Conservation (phyloP, 1,284 basidiomycete genomes). For the Ganoderma lucidum region DNA sequence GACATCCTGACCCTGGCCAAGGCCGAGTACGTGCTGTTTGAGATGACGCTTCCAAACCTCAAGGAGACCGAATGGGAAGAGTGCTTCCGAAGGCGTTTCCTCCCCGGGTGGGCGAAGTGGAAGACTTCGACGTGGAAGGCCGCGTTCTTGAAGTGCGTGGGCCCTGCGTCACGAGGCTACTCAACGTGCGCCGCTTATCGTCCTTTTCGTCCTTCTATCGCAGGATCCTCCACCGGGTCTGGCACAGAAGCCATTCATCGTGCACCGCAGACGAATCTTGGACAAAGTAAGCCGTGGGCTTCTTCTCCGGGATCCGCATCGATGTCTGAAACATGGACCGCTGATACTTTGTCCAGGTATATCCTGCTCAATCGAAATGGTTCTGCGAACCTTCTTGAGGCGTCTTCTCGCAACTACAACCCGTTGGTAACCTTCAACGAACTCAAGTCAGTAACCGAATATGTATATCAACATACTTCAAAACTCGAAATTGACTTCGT, state of each 20-base stretch:
- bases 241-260: slow-evolving; percentile 68
- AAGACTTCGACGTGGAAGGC: slow-evolving; percentile 67
- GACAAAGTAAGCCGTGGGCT: slow-evolving; percentile 68
- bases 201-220: neutral
- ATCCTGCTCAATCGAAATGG: slow-evolving; percentile 78
- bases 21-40: slow-evolving; percentile 68
- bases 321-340: neutral
- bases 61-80: slow-evolving; percentile 73
- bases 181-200: neutral
- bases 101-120: slow-evolving; percentile 77
- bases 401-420: slow-evolving; percentile 70
- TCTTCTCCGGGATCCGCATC: neutral
- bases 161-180: slow-evolving; percentile 14
- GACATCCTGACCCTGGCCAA: slow-evolving; percentile 69
- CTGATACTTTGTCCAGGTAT: slow-evolving; percentile 53
- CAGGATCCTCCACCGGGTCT: slow-evolving; percentile 67
- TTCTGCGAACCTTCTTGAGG: slow-evolving; percentile 72
- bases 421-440: slow-evolving; percentile 73
- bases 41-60: slow-evolving; percentile 71
- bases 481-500: neutral
- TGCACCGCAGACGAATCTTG: slow-evolving; percentile 84
- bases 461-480: neutral
- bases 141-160: slow-evolving; percentile 64
- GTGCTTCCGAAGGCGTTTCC: slow-evolving; percentile 70
- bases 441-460: slow-evolving; percentile 62